Base-by-base conservation (phyloP, 805 yeast genomes). In the Barnettozyma californica region DNA sequence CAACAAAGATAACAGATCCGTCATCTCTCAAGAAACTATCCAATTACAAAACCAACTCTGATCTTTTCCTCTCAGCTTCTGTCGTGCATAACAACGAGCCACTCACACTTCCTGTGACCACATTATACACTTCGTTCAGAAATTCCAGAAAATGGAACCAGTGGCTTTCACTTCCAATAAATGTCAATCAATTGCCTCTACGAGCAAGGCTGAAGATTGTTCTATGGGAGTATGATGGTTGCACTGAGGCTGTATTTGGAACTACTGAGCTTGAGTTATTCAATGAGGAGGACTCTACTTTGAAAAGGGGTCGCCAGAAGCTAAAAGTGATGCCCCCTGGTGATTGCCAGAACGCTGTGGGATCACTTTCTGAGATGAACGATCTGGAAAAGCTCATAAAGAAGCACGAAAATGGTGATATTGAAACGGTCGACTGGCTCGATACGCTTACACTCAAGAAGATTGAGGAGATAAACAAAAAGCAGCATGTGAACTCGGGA, bases 261-360 rank as follows among this genome's bases (percentile, higher is more conserved):
- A 67, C 72, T 0, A 77, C 91, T 1, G 75, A 75, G 34, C 62
- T 87, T 1, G 63, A 74, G 2, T 59, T 91, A 3, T 92, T 87
- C 65, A 77, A 81, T 57, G 65, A 66, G 2, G 76, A 78, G 6
- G 76, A 79, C 46, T 76, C 81, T 47, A 76, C 87, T 1, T 65
- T 92, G 56, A 75, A 84, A 47, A 79, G 78, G 53, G 97, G 97
- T 0, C 69, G 81, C 27, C 95, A 87, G 60, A 76, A 77, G 42
- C 58, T 84, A 27, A 68, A 60, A 43, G 66, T 81, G 14, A 71
- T 74, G 59, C 63, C 76, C 10, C 62, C 65, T 26, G 64, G 60
- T 33, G 69, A 56, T 16, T 55, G 52, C 40, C 65, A 9, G 45
- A 63, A 55, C 41, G 58, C 56, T 5, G 9, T 29, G 2, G 43